These are phyloP conservation scores for Pseudofabraea citricarpa DNA, from an alignment of 2,329 filamentous ascomycete species.

Conservation along the genomic window DNA sequence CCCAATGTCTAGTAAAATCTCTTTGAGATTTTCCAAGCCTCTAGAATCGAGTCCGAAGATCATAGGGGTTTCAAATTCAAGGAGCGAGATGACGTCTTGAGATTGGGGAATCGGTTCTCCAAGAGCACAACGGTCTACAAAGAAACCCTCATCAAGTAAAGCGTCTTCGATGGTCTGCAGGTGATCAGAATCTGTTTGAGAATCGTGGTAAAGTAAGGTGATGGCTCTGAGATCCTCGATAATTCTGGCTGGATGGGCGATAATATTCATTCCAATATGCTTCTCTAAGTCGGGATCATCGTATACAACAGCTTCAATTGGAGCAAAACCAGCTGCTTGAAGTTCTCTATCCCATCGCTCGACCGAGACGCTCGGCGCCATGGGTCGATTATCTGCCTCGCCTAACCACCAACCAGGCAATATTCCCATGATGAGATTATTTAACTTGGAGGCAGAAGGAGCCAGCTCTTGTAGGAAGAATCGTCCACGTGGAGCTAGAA, in stretches of 20 bases:
- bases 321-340: constrained; percentile 23
- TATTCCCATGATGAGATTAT: constrained; percentile 3
- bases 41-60: neutral
- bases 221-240: neutral
- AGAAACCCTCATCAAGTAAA: neutral
- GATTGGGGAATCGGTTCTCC: neutral
- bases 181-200: neutral
- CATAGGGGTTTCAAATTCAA: neutral
- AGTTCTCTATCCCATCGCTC: constrained; percentile 23
- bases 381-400: constrained; percentile 13
- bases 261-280: neutral
- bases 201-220: neutral
- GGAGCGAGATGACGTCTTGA: neutral
- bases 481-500: constrained; percentile 1
- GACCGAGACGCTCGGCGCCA: constrained; percentile 16
- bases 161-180: neutral
- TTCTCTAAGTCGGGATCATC: neutral
- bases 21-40: neutral
- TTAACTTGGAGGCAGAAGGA: neutral
- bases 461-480: neutral
- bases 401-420: constrained; percentile 12
- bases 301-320: constrained; percentile 15
- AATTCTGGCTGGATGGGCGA: neutral
- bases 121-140: neutral
- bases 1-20: neutral